These are phyloP conservation scores for Canavalia gladiata DNA, from an alignment of 306 rosid genomes.

Conservation along the genomic window DNA sequence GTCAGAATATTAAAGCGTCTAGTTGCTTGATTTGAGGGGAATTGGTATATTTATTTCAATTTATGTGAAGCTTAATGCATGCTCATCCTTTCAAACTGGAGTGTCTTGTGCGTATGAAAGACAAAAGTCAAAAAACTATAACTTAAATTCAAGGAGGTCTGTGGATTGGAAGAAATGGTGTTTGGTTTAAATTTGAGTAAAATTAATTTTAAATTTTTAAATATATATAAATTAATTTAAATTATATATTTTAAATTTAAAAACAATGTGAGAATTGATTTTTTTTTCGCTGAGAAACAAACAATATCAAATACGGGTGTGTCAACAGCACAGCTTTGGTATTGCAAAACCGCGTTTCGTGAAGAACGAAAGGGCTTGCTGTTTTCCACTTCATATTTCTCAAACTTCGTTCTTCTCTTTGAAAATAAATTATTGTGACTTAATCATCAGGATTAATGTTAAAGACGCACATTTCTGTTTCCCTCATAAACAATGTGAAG, in stretches of 20 bases:
- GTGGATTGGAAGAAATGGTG: not conserved
- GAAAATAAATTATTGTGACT: too few relatives aligned
- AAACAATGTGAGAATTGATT: too few relatives aligned
- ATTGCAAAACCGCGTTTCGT: too few relatives aligned
- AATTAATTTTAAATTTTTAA: too few relatives aligned
- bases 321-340: not conserved
- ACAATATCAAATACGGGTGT: not conserved
- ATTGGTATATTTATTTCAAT: not conserved
- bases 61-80: not conserved
- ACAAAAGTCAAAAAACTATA: conserved; percentile 38
- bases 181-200: not conserved
- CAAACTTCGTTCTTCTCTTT: too few relatives aligned
- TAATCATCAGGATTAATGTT: too few relatives aligned
- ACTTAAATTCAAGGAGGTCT: conserved; percentile 21
- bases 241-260: too few relatives aligned
- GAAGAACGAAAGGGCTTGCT: too few relatives aligned
- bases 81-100: not conserved
- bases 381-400: too few relatives aligned
- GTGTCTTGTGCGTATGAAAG: not conserved
- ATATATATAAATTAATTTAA: too few relatives aligned
- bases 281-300: not conserved
- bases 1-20: not conserved
- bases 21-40: conserved; percentile 8
- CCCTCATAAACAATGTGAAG: too few relatives aligned
- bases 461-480: too few relatives aligned